These are phyloP conservation scores for Ballota nigra DNA, from an alignment of 257 asterid genomes.

Conservation along the genomic window DNA sequence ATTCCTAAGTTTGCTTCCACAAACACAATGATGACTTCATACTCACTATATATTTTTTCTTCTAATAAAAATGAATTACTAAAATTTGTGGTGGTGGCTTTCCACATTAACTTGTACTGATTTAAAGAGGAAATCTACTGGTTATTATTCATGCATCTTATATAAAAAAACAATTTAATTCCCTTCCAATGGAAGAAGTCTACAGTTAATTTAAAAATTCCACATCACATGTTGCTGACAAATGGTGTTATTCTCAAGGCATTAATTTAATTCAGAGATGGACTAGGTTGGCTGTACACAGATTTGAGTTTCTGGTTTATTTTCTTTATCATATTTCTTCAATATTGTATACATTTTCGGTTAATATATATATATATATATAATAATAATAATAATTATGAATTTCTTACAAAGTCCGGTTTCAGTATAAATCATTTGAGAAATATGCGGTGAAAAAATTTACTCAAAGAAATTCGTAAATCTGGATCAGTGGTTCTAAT, in stretches of 20 bases:
- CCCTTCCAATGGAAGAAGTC: constrained; percentile 29
- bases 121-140: constrained; percentile 12
- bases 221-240: constrained; percentile 39
- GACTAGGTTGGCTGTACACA: constrained; percentile 37
- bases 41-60: neutral
- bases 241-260: constrained; percentile 31
- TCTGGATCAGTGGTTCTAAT: too few relatives aligned
- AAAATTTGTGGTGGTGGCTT: constrained; percentile 20
- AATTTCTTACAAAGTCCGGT: too few relatives aligned
- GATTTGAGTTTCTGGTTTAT: constrained; percentile 12
- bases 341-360: neutral
- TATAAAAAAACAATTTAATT: constrained; percentile 5
- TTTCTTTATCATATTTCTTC: neutral
- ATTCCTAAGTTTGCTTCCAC: neutral
- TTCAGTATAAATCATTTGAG: too few relatives aligned
- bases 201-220: constrained; percentile 17
- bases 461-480: too few relatives aligned
- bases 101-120: constrained; percentile 16
- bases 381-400: too few relatives aligned
- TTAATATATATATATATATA: neutral
- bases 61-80: neutral
- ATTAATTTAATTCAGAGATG: constrained; percentile 13
- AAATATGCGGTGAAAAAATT: too few relatives aligned
- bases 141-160: constrained; percentile 36
- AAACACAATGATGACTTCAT: constrained; percentile 1